A percentile compares a stretch with the other conserved stretches of the same genome.
phyloP scores from a whole-genome alignment of 768 basidiomycete species.

The Strobilomyces dryophilus region DNA sequence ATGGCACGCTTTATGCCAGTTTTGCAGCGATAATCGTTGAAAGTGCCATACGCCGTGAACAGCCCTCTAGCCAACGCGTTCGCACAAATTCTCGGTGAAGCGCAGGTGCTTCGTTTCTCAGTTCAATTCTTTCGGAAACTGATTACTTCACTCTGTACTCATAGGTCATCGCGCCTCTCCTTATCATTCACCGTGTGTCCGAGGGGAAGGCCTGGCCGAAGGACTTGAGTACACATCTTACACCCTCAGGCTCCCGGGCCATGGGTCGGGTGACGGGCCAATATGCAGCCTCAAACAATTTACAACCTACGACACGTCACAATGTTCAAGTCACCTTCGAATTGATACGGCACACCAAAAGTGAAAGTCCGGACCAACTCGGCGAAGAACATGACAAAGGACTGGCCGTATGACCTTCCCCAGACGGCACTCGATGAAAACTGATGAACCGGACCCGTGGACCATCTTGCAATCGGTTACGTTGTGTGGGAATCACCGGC shows the following conservation, averaged over 20 bases:
- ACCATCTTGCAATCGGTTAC: neutral
- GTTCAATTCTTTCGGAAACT: neutral
- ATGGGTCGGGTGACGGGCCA: conserved; percentile 10
- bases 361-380: conserved; percentile 1
- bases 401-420: conserved; percentile 5
- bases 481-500: neutral
- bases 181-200: conserved; percentile 45
- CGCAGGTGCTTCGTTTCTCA: conserved; percentile 17
- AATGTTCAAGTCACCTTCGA: conserved; percentile 18
- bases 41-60: conserved; percentile 24
- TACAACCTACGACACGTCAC: conserved; percentile 1
- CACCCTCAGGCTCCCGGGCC: conserved; percentile 1
- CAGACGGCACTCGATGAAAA: neutral
- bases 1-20: conserved; percentile 26
- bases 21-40: conserved; percentile 34
- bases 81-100: conserved; percentile 27
- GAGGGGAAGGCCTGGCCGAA: conserved; percentile 41
- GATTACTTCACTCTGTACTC: neutral
- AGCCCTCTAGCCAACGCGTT: conserved; percentile 27
- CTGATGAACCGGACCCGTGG: neutral
- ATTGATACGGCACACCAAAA: neutral
- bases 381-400: conserved; percentile 6
- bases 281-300: neutral
- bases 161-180: conserved; percentile 44
- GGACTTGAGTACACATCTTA: conserved; percentile 12